Conservation (phyloP, 2,329 filamentous ascomycete genomes). For the Delphinella strobiligena region DNA sequence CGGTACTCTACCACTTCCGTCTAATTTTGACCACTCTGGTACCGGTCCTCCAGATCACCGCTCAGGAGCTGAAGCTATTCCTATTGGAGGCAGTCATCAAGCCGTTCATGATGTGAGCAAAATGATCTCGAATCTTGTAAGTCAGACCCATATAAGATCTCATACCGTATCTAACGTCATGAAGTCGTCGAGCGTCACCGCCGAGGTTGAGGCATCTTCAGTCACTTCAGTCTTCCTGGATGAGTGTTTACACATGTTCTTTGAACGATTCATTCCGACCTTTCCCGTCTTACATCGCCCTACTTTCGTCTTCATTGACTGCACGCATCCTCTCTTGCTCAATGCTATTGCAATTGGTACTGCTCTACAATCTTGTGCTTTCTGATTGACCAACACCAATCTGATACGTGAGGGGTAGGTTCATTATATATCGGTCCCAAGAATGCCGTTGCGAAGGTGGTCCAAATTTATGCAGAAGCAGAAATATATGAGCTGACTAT, state of each 20-base stretch:
- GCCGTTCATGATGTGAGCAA: slow-evolving; percentile 34
- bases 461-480: too few relatives aligned
- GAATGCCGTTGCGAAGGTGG: slow-evolving; percentile 30
- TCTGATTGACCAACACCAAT: too few relatives aligned
- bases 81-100: slow-evolving; percentile 29
- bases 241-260: slow-evolving; percentile 37
- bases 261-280: slow-evolving; percentile 33
- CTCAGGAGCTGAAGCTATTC: slow-evolving; percentile 25
- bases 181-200: slow-evolving; percentile 31
- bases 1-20: slow-evolving; percentile 28
- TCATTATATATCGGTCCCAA: slow-evolving; percentile 34
- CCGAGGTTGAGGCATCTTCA: slow-evolving; percentile 31
- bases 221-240: slow-evolving; percentile 35
- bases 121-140: slow-evolving; percentile 31
- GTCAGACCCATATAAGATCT: slow-evolving; percentile 8
- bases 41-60: slow-evolving; percentile 23
- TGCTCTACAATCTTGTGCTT: too few relatives aligned
- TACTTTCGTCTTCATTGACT: slow-evolving; percentile 34
- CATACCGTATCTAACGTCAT: background rate
- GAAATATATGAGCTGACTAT: too few relatives aligned
- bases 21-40: slow-evolving; percentile 16
- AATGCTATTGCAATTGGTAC: slow-evolving; percentile 36
- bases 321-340: slow-evolving; percentile 29
- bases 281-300: slow-evolving; percentile 34
- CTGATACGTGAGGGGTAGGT: too few relatives aligned